Evolutionary conservation across 495 filamentous ascomycete genomes (phyloP).

Genomic region (Pyrenopolyporus hunteri): DNA sequence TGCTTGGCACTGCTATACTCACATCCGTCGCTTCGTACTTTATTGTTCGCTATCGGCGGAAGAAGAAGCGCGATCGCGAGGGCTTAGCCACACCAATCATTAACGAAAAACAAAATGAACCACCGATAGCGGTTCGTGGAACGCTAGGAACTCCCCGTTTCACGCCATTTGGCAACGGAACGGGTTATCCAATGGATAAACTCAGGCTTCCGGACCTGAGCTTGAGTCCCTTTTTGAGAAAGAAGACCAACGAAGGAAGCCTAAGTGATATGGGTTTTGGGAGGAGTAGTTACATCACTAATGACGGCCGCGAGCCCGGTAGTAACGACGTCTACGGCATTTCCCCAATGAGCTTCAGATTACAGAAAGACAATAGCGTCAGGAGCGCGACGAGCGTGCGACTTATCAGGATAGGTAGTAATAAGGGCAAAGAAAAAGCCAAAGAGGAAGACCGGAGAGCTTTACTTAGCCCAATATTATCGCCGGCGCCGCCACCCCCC

Average conservation of each 20-base stretch:
- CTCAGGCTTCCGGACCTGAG: slow-evolving; percentile 36
- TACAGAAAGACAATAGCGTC: slow-evolving; percentile 35
- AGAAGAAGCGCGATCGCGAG: slow-evolving; percentile 29
- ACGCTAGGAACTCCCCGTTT: slow-evolving; percentile 29
- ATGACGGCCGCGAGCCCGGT: not conserved
- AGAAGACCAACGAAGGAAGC: slow-evolving; percentile 25
- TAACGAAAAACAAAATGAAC: slow-evolving; percentile 13
- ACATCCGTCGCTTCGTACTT: slow-evolving; percentile 43
- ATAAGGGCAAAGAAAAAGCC: slow-evolving; percentile 22
- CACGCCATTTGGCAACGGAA: slow-evolving; percentile 32
- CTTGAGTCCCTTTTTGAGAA: slow-evolving; percentile 21
- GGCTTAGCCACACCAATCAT: slow-evolving; percentile 3
- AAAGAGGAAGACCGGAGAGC: slow-evolving; percentile 18
- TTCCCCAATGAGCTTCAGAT: slow-evolving; percentile 27
- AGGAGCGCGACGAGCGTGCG: slow-evolving; percentile 39
- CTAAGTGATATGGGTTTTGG: slow-evolving; percentile 25
- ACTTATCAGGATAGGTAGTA: slow-evolving; percentile 38
- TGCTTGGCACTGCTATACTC: slow-evolving; percentile 49
- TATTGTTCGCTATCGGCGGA: slow-evolving; percentile 42
- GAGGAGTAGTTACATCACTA: slow-evolving; percentile 15
- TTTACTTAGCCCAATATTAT: slow-evolving; percentile 16
- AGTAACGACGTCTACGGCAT: slow-evolving; percentile 22
- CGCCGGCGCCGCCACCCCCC: slow-evolving; percentile 7
- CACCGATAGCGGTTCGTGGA: slow-evolving; percentile 31
- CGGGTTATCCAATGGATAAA: slow-evolving; percentile 32